These are phyloP conservation scores for Cucumis sativus DNA, from an alignment of 306 rosid species.

Conservation along the genomic window DNA sequence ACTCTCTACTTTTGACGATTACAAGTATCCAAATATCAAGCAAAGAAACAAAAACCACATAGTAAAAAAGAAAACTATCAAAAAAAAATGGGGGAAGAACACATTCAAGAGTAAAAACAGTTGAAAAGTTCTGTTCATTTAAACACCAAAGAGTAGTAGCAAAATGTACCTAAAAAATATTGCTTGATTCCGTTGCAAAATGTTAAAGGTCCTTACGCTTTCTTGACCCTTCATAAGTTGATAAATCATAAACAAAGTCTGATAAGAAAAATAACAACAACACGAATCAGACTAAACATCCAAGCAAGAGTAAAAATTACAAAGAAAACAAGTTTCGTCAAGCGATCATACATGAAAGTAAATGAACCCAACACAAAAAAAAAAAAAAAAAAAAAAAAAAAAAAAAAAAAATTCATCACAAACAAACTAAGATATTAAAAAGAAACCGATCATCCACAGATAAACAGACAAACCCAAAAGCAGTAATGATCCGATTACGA, in stretches of 20 bases:
- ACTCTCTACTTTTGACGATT: neutral
- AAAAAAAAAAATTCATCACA: neutral
- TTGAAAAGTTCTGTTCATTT: slow-evolving; percentile 1
- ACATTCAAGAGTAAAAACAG: neutral
- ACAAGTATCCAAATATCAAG: neutral
- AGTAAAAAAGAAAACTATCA: neutral
- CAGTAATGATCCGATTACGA: slow-evolving; percentile 1
- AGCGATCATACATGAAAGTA: neutral
- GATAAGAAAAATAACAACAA: neutral
- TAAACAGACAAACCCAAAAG: neutral
- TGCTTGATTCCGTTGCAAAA: slow-evolving; percentile 4
- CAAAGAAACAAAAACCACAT: neutral
- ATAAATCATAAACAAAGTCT: slow-evolving; percentile 7
- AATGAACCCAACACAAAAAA: neutral
- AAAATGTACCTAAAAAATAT: slow-evolving; percentile 9
- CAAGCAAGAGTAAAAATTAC: neutral
- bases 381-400: neutral
- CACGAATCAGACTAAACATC: slow-evolving; percentile 1
- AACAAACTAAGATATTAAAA: neutral
- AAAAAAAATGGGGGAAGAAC: neutral
- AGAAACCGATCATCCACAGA: neutral
- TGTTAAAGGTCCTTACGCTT: slow-evolving; percentile 1
- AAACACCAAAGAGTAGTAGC: neutral
- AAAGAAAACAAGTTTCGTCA: neutral
- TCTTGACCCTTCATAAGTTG: slow-evolving; percentile 1